Conservation (phyloP, 768 basidiomycete genomes). For the Tricholoma saponaceum region DNA sequence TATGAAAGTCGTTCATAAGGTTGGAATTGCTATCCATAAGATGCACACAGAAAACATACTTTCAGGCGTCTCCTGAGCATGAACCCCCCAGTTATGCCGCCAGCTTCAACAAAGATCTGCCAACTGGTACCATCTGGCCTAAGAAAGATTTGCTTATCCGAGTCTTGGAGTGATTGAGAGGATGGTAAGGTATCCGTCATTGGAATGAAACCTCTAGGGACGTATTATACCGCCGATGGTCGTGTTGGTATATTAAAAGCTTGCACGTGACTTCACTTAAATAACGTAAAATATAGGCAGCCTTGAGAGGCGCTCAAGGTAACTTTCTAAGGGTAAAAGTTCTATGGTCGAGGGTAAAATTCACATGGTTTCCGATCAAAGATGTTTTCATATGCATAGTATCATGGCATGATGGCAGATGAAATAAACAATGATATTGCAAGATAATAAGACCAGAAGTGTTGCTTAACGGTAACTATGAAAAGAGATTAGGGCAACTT, state of each 20-base stretch:
- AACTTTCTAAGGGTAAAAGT: too few relatives aligned
- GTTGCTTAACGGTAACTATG: constrained; percentile 73
- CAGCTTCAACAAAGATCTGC: constrained; percentile 54
- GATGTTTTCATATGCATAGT: constrained; percentile 31
- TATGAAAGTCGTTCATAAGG: constrained; percentile 19
- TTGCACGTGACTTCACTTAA: background rate
- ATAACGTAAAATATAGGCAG: too few relatives aligned
- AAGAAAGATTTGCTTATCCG: constrained; percentile 23
- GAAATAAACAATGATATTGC: constrained; percentile 43
- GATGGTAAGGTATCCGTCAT: background rate
- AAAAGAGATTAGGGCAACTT: background rate
- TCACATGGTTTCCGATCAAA: background rate
- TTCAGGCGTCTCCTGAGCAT: constrained; percentile 47
- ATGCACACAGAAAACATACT: constrained; percentile 28
- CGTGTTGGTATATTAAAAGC: too few relatives aligned
- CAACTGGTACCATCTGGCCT: constrained; percentile 38
- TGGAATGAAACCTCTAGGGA: background rate
- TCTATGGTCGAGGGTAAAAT: too few relatives aligned
- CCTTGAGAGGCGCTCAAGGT: too few relatives aligned
- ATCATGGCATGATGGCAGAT: constrained; percentile 30
- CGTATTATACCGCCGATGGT: too few relatives aligned
- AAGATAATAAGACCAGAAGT: constrained; percentile 28
- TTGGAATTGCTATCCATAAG: background rate
- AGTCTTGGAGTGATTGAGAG: background rate
- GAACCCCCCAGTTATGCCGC: constrained; percentile 44